phyloP scores from a whole-genome alignment of 805 yeast genomes.

The Nakazawaea populi region DNA sequence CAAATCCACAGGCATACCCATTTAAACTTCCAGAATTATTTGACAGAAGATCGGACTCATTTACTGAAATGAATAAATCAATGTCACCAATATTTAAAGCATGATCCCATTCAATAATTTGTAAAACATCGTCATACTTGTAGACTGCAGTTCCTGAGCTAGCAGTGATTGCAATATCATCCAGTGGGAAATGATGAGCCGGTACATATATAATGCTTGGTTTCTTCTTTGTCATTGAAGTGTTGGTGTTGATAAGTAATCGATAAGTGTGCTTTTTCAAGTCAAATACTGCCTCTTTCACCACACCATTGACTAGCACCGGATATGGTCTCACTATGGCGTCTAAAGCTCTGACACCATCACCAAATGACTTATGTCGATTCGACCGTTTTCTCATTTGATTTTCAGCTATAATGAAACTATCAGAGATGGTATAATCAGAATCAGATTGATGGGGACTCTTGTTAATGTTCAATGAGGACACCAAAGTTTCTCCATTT shows the following conservation, averaged over 20 bases:
- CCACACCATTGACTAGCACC: slow-evolving; percentile 53
- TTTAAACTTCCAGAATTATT: slow-evolving; percentile 19
- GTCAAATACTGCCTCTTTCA: slow-evolving; percentile 54
- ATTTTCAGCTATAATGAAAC: slow-evolving; percentile 15
- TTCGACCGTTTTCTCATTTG: neutral
- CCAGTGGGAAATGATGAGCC: slow-evolving; percentile 57
- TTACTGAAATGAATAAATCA: slow-evolving; percentile 15
- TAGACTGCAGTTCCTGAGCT: slow-evolving; percentile 47
- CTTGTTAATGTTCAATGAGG: neutral
- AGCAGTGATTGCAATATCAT: slow-evolving; percentile 41
- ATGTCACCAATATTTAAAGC: slow-evolving; percentile 22
- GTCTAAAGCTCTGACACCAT: slow-evolving; percentile 69
- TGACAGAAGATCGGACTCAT: slow-evolving; percentile 8
- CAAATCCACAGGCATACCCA: slow-evolving; percentile 27
- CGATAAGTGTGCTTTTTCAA: slow-evolving; percentile 38
- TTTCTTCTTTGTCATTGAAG: slow-evolving; percentile 15
- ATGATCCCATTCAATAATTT: slow-evolving; percentile 71
- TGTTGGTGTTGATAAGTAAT: slow-evolving; percentile 36
- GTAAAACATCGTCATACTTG: slow-evolving; percentile 42
- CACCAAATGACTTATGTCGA: slow-evolving; percentile 16
- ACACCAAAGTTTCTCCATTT: neutral
- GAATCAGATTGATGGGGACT: neutral
- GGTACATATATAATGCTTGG: slow-evolving; percentile 71
- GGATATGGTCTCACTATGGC: slow-evolving; percentile 80
- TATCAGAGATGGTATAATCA: slow-evolving; percentile 6